These are phyloP conservation scores for Paracamarosporium sp. DNA, from an alignment of 2,329 filamentous ascomycete species.

Conservation along the genomic window DNA sequence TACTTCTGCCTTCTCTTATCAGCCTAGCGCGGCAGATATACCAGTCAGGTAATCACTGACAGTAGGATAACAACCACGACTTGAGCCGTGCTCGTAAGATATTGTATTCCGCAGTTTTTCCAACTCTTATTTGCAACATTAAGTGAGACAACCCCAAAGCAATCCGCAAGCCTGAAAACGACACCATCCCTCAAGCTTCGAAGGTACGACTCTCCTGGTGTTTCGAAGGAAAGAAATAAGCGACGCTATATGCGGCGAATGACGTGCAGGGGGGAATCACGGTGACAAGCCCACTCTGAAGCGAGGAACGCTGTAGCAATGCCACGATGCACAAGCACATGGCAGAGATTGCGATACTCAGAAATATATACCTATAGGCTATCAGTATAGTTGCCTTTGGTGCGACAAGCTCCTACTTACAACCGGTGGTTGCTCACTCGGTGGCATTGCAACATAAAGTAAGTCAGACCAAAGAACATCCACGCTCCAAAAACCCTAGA, in stretches of 20 bases:
- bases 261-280: background rate
- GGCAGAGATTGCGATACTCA: background rate
- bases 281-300: background rate
- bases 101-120: no score
- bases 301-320: background rate
- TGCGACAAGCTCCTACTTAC: constrained; percentile 9
- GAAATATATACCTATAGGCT: background rate
- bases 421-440: constrained; percentile 15
- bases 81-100: no score
- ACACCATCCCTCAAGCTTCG: no score
- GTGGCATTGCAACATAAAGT: constrained; percentile 18
- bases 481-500: constrained; percentile 22
- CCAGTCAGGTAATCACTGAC: no score
- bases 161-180: no score
- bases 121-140: no score
- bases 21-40: no score
- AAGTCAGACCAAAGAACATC: constrained; percentile 14
- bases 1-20: no score
- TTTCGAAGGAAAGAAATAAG: background rate
- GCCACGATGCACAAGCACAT: background rate
- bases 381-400: background rate
- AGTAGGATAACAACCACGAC: no score
- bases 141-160: no score
- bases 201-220: background rate
- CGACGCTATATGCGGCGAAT: background rate